Conservation (phyloP, 148 eudicot genomes). For the Silene latifolia region DNA sequence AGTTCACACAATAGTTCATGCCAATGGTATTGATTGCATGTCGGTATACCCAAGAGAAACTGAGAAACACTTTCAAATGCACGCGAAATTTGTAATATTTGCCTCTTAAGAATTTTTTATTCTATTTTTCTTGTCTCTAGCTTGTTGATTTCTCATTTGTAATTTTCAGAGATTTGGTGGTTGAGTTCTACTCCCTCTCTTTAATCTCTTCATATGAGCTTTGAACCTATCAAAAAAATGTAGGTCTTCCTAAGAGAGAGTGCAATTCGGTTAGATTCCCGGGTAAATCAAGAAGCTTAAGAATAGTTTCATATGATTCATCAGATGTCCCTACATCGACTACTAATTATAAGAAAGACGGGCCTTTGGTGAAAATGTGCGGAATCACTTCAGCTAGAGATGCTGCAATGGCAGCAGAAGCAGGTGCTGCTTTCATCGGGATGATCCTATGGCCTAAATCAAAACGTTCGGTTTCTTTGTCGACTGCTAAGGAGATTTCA, state of each 20-base stretch:
- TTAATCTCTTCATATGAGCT: background rate
- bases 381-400: conserved; percentile 89
- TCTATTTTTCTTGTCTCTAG: no score
- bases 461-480: conserved; percentile 73
- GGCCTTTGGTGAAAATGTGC: conserved; percentile 87
- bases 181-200: background rate
- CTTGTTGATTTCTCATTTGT: no score
- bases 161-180: background rate
- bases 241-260: conserved; percentile 15
- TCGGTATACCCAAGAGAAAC: no score
- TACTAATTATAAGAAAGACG: conserved; percentile 19
- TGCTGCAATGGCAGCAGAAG: conserved; percentile 93
- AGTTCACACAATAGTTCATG: background rate
- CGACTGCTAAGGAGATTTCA: conserved; percentile 86
- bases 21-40: background rate
- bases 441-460: conserved; percentile 97
- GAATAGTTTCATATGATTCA: no score
- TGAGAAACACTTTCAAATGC: no score
- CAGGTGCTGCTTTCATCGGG: conserved; percentile 91
- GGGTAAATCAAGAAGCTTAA: no score
- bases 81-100: no score
- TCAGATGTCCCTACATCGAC: no score
- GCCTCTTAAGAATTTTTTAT: no score
- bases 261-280: no score
- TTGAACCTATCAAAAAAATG: background rate